Conservation (phyloP, 768 basidiomycete species). For the Pulveroboletus sp. region DNA sequence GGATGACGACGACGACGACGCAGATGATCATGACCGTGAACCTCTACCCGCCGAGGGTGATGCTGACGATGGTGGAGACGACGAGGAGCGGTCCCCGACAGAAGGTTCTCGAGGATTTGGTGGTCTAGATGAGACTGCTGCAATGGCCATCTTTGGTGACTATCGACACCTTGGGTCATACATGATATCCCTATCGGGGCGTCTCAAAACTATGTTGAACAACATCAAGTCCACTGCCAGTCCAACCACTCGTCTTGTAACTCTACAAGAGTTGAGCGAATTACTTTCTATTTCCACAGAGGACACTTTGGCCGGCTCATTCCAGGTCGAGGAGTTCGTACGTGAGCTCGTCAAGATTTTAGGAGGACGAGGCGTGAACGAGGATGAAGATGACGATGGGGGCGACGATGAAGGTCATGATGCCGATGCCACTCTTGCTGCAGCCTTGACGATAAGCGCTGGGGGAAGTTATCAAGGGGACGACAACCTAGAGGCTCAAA, state of each 20-base stretch:
- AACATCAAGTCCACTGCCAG: conserved; percentile 84
- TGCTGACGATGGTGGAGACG: conserved; percentile 40
- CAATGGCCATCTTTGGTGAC: conserved; percentile 80
- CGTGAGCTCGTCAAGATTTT: conserved; percentile 89
- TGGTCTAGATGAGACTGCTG: conserved; percentile 62
- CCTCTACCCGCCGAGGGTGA: conserved; percentile 44
- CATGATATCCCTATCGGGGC: conserved; percentile 82
- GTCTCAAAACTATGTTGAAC: conserved; percentile 85
- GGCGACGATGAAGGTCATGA: conserved; percentile 64
- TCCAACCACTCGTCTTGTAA: conserved; percentile 79
- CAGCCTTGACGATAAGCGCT: conserved; percentile 78
- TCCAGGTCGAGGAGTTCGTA: conserved; percentile 89
- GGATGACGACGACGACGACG: conserved; percentile 38
- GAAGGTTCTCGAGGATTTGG: conserved; percentile 40
- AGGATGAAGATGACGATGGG: conserved; percentile 67
- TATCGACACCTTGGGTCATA: conserved; percentile 88
- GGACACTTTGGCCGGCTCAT: conserved; percentile 94
- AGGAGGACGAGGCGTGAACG: conserved; percentile 68
- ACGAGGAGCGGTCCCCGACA: conserved; percentile 32
- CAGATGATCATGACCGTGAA: conserved; percentile 47
- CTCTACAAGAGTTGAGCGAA: conserved; percentile 92
- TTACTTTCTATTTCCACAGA: conserved; percentile 94
- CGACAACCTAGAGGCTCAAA: conserved; percentile 88
- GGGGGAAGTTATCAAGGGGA: conserved; percentile 69
- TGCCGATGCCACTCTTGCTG: conserved; percentile 85